phyloP scores from a whole-genome alignment of 495 filamentous ascomycete species.

The Cercophora samala region DNA sequence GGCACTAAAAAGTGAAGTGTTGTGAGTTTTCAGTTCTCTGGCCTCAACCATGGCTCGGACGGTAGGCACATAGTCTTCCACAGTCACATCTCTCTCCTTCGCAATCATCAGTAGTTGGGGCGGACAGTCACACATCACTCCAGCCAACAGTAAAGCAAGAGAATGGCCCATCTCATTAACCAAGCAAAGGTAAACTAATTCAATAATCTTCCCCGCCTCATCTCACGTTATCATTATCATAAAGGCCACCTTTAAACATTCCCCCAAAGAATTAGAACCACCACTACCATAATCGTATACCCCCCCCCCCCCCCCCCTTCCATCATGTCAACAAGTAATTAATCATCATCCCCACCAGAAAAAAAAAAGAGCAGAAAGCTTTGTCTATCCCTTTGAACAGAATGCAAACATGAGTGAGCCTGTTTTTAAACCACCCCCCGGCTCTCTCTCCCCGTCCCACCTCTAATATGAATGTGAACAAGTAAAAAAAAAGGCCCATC shows the following conservation, averaged over 20 bases:
- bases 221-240: not conserved
- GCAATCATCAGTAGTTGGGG: no score
- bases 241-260: not conserved
- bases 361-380: not conserved
- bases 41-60: no score
- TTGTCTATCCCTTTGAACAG: not conserved
- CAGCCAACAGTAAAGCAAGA: no score
- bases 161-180: not conserved
- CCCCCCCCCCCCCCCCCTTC: no score
- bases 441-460: not conserved
- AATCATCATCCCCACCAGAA: not conserved
- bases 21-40: no score
- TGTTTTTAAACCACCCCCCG: constrained; percentile 1
- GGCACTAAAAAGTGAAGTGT: no score
- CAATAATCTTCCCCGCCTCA: not conserved
- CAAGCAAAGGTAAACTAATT: not conserved
- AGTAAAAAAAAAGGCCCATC: not conserved
- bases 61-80: no score
- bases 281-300: no score
- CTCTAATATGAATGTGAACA: not conserved
- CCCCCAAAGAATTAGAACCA: not conserved
- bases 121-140: no score
- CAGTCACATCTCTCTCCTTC: no score
- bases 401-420: not conserved
- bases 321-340: no score